Base-by-base conservation (phyloP, 305 asterid genomes). In the Fraxinus ornus region DNA sequence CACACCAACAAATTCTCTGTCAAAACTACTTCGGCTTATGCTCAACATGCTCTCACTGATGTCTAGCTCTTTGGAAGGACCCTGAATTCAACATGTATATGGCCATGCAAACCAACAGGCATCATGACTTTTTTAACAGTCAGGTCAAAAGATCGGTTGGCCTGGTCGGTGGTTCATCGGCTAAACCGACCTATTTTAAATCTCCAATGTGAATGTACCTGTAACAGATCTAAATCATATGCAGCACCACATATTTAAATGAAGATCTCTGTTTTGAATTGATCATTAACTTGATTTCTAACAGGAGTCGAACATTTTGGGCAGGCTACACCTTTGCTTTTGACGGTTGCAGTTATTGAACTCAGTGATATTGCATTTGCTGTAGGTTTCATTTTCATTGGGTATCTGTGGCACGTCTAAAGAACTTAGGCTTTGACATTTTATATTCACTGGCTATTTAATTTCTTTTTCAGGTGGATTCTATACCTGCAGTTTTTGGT, bases 301-400 rank as follows among this genome's bases (percentile, higher is more conserved):
- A 94, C 94, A 89, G 90, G 92, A 85, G 77, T 94, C 84, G 82
- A 88, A 90, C 89, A 83, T 92, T 93, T 93, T 95, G 97, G 94
- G 87, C 98, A 93, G 99, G 99, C 98, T 84, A 96, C 99, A 84
- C 99, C 99, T 80, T 90, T 96, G 92, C 97, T 96, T 82, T 87
- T 96, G 88, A 96, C 98, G 10, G 94, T 93, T 71, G 98, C 94
- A 0, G 98, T 96, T 85, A 86, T 95, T 84, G 99, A 95, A 87
- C 98, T 95, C 90, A 95, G 99, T 84, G 99, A 95, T 91, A 95
- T 96, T 87, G 99, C 99, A 85, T 96, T 94, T 86, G 99, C 99
- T 80, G 99, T 96, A 90, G 83, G 98, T 86, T 75, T 83, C 76
- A 52, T 83, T 64, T 79, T 80, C 71, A 3, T 82, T 72, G 37